Evolutionary conservation across 2,329 filamentous ascomycete genomes (phyloP), one percentile per base, ranked within the genome.

Genomic region (Aureobasidium sp.): DNA sequence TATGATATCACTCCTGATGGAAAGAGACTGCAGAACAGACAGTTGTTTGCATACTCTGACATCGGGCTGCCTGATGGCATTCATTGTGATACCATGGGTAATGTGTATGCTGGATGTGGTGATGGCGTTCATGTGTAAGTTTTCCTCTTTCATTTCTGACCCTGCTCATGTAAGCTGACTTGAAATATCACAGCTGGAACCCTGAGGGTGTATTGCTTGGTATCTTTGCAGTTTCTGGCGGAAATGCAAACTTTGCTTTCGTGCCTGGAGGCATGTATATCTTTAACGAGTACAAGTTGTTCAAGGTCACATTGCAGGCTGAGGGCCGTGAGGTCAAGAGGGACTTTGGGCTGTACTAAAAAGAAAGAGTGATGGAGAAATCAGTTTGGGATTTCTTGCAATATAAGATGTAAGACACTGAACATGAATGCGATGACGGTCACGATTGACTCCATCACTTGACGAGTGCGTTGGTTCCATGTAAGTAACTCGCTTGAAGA

Each of bases 191-290:
- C 6, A 57, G 53, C 8, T 65, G 62, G 62, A 64, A 61, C 34
- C 59, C 53, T 25, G 44, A 53, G 30, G 63, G 64, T 54, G 53
- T 39, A 1, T 53, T 65, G 55, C 21, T 69, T 70, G 39, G 68
- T 73, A 86, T 86, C 72, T 81, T 87, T 50, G 80, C 64, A 4
- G 67, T 73, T 10, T 67, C 64, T 10, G 67, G 66, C 8, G 81
- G 67, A 67, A 81, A 3, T 75, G 69, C 69, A 50, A 73, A 73
- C 54, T 72, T 73, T 57, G 68, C 68, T 16, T 72, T 73, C 62
- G 67, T 70, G 3, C 70, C 70, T 6, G 67, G 66, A 7, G 71
- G 69, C 7, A 67, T 73, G 61, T 69, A 70, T 45, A 67, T 72
- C 25, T 69, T 72, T 64, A 71, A 72, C 42, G 69, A 64, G 2